Evolutionary conservation across 1,139 yeast genomes (phyloP).

Genomic region (Arxiozyma slooffiae): DNA sequence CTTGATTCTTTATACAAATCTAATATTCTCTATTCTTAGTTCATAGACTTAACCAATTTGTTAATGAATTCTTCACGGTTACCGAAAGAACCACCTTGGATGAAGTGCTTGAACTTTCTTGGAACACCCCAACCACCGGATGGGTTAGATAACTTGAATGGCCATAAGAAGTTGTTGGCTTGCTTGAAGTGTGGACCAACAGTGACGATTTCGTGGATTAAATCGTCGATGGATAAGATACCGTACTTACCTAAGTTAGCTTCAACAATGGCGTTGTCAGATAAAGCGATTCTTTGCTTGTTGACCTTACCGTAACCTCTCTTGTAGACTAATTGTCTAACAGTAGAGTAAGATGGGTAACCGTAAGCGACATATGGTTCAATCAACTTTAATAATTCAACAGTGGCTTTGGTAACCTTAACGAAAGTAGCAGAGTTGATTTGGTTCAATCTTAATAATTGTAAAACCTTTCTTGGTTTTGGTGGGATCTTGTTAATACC

Average conservation of each 20-base stretch:
- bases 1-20: background rate
- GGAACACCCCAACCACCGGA: constrained; percentile 99
- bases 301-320: constrained; percentile 99
- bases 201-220: constrained; percentile 97
- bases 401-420: constrained; percentile 96
- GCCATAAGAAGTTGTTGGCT: constrained; percentile 99
- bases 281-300: constrained; percentile 94
- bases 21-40: constrained; percentile 39
- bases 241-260: constrained; percentile 92
- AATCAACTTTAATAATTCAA: constrained; percentile 91
- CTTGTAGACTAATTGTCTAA: constrained; percentile 97
- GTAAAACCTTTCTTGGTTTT: constrained; percentile 99
- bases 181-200: constrained; percentile 99
- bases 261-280: constrained; percentile 93
- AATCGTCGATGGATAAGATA: constrained; percentile 90
- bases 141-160: constrained; percentile 99
- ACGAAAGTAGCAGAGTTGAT: constrained; percentile 98
- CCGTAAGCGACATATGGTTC: constrained; percentile 99
- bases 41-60: constrained; percentile 95
- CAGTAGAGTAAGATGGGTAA: constrained; percentile 94
- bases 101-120: constrained; percentile 98
- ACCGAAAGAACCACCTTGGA: constrained; percentile 99
- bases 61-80: constrained; percentile 99
- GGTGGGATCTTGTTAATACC: constrained; percentile 99
- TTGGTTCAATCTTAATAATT: constrained; percentile 94